phyloP scores from a whole-genome alignment of 202 grass and related monocot species.

The Schoenoplectus tabernaemontani region DNA sequence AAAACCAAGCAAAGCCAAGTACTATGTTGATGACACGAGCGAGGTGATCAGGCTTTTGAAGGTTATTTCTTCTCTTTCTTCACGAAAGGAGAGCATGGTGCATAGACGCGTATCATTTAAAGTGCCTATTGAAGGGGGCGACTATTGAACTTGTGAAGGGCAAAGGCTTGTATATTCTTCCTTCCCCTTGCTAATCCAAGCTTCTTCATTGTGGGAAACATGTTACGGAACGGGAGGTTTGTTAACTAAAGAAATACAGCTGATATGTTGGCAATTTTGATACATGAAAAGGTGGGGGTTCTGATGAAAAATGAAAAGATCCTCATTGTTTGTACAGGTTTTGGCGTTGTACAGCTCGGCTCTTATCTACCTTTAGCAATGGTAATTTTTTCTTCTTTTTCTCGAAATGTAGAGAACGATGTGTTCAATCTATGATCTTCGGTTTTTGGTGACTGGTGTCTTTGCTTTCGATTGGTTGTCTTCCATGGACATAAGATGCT shows the following conservation, averaged over 20 bases:
- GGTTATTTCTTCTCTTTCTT: slow-evolving; percentile 22
- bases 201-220: slow-evolving; percentile 5
- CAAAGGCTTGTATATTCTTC: slow-evolving; percentile 10
- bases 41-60: slow-evolving; percentile 72
- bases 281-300: background rate
- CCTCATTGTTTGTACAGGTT: slow-evolving; percentile 21
- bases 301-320: background rate
- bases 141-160: slow-evolving; percentile 19
- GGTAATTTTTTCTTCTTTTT: background rate
- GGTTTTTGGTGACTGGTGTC: background rate
- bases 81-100: slow-evolving; percentile 20
- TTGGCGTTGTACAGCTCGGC: slow-evolving; percentile 14
- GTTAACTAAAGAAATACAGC: slow-evolving; percentile 21
- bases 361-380: background rate
- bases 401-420: background rate
- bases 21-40: slow-evolving; percentile 57
- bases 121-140: slow-evolving; percentile 6
- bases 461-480: background rate
- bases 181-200: slow-evolving; percentile 4
- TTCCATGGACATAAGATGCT: background rate
- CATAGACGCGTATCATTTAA: slow-evolving; percentile 36
- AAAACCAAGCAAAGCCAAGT: slow-evolving; percentile 82
- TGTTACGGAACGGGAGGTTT: background rate
- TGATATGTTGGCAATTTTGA: slow-evolving; percentile 25
- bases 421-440: background rate